Evolutionary conservation across 441 rosid species (phyloP), one percentile per base, ranked within the genome.

Genomic region (Metrosideros polymorpha): DNA sequence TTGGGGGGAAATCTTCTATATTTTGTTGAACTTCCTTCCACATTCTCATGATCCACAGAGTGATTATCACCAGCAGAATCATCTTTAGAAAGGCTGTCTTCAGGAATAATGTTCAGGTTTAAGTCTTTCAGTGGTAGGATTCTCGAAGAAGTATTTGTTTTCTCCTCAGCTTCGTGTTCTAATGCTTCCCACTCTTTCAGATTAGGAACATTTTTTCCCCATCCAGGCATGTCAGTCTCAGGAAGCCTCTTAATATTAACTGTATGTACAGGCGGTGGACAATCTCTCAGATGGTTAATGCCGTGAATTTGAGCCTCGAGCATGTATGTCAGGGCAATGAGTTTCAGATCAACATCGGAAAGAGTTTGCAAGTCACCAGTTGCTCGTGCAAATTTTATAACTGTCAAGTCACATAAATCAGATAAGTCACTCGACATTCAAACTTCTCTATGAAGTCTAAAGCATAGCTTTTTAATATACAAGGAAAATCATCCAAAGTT

Each of bases 201-300:
- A 89, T 98, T 95, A 89, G 97, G 90, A 77, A 98, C 99, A 93
- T 96, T 97, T 24, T 94, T 89, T n/a, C 99, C 99, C 99, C 99
- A 96, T 27, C 99, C 99, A 82, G 98, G 98, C 91, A 95, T 66
- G 2, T 95, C 98, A 92, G 93, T 95, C 89, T 95, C 99, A 10
- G 96, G 98, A 83, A 96, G 90, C 87, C 98, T 95, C 94, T 89
- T 94, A 27, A 95, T 94, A 30, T 89, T 93, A 85, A 96, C 94
- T 1, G 94, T 90, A 82, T 95, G 97, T 56, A 96, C 92, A 71
- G 98, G 98, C 7, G 95, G 97, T 71, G 99, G 98, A 12, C 86
- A 93, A 59, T 95, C 94, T 90, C 97, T 95, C 13, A 98, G 85
- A 90, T 94, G 93, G 59, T 88, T 89, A 9, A 92, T 93, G 24